Conservation (phyloP, 2,329 filamentous ascomycete species). For the Fusarium napiforme region DNA sequence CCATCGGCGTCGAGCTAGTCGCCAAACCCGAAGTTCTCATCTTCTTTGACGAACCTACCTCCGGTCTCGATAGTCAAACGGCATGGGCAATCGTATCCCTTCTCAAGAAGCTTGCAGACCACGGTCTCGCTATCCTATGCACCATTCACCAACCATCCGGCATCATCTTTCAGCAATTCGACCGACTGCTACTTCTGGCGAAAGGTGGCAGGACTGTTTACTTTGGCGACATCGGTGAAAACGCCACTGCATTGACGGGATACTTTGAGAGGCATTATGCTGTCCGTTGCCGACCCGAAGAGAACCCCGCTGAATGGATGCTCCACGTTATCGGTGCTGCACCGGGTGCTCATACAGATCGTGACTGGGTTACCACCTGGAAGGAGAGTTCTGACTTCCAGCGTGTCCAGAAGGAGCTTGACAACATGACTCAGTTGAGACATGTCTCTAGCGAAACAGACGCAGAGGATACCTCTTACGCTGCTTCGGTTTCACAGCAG, state of each 20-base stretch:
- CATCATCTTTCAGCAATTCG: slow-evolving; percentile 55
- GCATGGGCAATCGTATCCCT: slow-evolving; percentile 69
- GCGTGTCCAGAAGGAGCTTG: slow-evolving; percentile 65
- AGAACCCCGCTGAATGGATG: slow-evolving; percentile 73
- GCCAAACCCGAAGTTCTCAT: slow-evolving; percentile 65
- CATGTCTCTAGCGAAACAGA: rapidly evolving
- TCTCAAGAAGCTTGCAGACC: slow-evolving; percentile 65
- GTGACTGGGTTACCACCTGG: slow-evolving; percentile 73
- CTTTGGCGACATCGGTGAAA: slow-evolving; percentile 70
- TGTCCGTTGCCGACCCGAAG: slow-evolving; percentile 68
- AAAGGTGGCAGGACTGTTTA: slow-evolving; percentile 28
- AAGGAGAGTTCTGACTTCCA: slow-evolving; percentile 64
- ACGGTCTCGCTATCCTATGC: slow-evolving; percentile 57
- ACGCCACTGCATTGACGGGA: slow-evolving; percentile 71
- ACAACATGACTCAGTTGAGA: slow-evolving; percentile 52
- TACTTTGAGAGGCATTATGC: slow-evolving; percentile 82
- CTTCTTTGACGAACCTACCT: slow-evolving; percentile 68
- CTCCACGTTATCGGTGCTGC: slow-evolving; percentile 62
- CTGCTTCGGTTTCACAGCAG: slow-evolving; percentile 72
- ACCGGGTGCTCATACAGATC: slow-evolving; percentile 55
- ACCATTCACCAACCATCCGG: slow-evolving; percentile 16
- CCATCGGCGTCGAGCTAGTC: slow-evolving; percentile 65
- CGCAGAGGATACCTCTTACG: not conserved
- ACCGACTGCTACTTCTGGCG: slow-evolving; percentile 61
- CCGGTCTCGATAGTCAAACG: slow-evolving; percentile 68